Base-by-base conservation (phyloP, 768 basidiomycete genomes). In the Mycena galopus region DNA sequence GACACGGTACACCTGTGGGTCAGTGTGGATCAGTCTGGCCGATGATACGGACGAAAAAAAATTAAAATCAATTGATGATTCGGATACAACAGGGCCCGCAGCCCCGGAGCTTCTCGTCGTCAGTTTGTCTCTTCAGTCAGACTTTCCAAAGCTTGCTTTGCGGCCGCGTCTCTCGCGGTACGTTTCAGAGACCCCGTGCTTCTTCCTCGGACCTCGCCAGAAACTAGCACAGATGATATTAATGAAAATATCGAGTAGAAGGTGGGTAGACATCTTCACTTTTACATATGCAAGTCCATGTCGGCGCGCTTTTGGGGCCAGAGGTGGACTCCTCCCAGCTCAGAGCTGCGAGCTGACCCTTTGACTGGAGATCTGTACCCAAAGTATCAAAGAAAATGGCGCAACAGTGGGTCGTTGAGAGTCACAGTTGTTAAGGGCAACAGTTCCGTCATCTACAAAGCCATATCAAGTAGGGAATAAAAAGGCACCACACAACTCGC, bases 261-360 rank as follows among this genome's bases (percentile, higher is more conserved):
- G 23, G 25, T n/a, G 37, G n/a, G 12, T 32, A 73, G 58, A 74
- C 65, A 37, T 59, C 9, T 78, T 75, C 73, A 91, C 92, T 86
- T 85, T 90, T 92, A 79, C 91, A 93, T 7, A 86, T 73, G 3
- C 83, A 86, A 2, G 84, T 91, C 92, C 92, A 93, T 44, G 79
- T 76, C 8, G 86, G 87, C 4, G 79, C 80, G 65, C 90, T 84
- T 16, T 79, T 80, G 0, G 84, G 83, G 0, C 90, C 91, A 12
- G 79, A 79, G 7, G 75, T 77, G 0, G 81, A 83, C 56, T 91
- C 89, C 25, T 83, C 77, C 90, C 91, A 93, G 75, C 86, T 89
- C 32, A 93, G 83, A 32, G 87, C 76, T 21, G 86, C 67, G 39
- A 83, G 77, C 37, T 81, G 81, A 17, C 83, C 82, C 47, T 78